These are phyloP conservation scores for Friedmanniomyces endolithicus DNA, from an alignment of 495 filamentous ascomycete genomes.

Conservation along the genomic window DNA sequence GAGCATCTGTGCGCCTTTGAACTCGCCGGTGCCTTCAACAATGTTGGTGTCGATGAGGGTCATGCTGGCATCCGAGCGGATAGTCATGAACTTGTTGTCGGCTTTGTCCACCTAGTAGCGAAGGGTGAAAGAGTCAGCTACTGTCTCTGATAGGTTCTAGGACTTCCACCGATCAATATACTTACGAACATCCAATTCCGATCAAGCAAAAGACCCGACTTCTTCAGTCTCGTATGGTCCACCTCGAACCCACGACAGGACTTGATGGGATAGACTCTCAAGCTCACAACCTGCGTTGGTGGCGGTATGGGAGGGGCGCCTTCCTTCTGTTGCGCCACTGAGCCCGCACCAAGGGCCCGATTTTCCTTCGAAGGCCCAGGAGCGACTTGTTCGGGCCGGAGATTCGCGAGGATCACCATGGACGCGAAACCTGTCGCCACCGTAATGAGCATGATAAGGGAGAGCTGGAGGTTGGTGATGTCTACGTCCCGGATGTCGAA, in stretches of 20 bases:
- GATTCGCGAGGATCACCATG: constrained; percentile 3
- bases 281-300: constrained; percentile 25
- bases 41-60: constrained; percentile 32
- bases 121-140: no score
- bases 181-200: constrained; percentile 36
- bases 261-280: constrained; percentile 33
- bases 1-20: constrained; percentile 20
- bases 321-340: constrained; percentile 1
- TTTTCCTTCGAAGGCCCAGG: not conserved
- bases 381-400: not conserved
- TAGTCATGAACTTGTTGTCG: constrained; percentile 31
- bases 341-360: not conserved
- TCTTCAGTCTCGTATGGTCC: constrained; percentile 18
- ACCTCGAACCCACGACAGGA: constrained; percentile 32
- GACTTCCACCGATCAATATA: no score
- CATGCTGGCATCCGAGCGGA: constrained; percentile 28
- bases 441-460: constrained; percentile 5
- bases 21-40: constrained; percentile 17
- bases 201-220: constrained; percentile 31
- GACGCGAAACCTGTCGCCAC: constrained; percentile 1
- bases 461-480: not conserved
- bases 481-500: constrained; percentile 6
- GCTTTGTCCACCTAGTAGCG: no score
- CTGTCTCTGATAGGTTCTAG: no score
- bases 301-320: constrained; percentile 18